Conservation (phyloP, 2,329 filamentous ascomycete species). For the Fusarium buharicum region DNA sequence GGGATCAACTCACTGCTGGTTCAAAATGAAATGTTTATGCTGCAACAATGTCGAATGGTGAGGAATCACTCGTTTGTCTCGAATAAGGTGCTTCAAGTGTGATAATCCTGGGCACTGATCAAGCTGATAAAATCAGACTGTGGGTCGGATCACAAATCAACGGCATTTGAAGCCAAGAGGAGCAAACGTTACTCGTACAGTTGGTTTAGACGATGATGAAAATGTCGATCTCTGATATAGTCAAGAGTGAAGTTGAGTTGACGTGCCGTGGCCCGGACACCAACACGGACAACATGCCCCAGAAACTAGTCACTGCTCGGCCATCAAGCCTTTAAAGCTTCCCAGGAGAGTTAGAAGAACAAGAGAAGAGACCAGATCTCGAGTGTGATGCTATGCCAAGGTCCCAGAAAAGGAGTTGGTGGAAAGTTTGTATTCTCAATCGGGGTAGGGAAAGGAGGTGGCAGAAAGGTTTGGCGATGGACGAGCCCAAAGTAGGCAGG, state of each 20-base stretch:
- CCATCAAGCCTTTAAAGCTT: neutral
- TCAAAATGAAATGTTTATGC: conserved; percentile 10
- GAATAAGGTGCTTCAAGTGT: conserved; percentile 1
- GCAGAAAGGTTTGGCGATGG: conserved; percentile 12
- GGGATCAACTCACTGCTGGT: conserved; percentile 2
- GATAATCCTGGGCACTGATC: conserved; percentile 3
- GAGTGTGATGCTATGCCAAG: neutral
- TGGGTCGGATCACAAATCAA: neutral
- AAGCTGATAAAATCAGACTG: conserved; percentile 19
- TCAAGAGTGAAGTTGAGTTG: neutral
- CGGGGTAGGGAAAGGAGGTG: conserved; percentile 23
- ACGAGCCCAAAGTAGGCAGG: conserved; percentile 15
- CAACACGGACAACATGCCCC: conserved; percentile 9
- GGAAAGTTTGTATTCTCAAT: conserved; percentile 4
- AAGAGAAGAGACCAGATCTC: neutral
- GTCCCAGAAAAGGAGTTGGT: neutral
- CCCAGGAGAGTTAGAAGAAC: neutral
- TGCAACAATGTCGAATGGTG: conserved; percentile 1
- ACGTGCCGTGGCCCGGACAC: neutral
- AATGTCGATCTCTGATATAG: conserved; percentile 15
- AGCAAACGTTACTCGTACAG: neutral
- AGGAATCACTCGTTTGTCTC: conserved; percentile 15
- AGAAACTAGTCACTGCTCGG: neutral
- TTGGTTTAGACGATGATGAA: neutral
- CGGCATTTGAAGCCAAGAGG: conserved; percentile 13